Conservation (phyloP, 208 protist genomes). For the Polymyxa betae region DNA sequence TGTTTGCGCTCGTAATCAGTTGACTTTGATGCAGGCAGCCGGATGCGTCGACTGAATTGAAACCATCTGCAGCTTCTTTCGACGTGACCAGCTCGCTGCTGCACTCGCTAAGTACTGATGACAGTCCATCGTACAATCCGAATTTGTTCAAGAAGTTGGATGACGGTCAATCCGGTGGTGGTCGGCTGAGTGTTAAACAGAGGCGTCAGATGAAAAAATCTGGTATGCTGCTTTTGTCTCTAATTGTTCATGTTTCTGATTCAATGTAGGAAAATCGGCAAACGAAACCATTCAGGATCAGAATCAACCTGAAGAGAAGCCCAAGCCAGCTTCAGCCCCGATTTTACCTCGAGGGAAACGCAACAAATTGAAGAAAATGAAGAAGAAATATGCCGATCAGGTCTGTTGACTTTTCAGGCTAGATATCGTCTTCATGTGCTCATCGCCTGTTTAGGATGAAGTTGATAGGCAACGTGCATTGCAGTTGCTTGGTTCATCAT, state of each 20-base stretch:
- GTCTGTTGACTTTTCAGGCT: not conserved
- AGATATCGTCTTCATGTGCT: not conserved
- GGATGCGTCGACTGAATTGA: no score
- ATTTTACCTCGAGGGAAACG: conserved; percentile 37
- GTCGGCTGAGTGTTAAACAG: not conserved
- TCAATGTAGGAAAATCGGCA: no score
- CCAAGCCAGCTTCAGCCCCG: not conserved
- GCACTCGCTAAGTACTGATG: no score
- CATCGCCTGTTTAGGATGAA: not conserved
- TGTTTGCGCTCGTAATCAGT: no score
- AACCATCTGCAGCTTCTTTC: no score
- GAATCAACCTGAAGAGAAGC: not conserved
- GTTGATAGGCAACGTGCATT: not conserved
- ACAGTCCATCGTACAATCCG: no score
- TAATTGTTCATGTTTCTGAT: not conserved
- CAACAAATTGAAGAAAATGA: not conserved
- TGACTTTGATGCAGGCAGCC: no score
- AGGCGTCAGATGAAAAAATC: not conserved
- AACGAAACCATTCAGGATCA: not conserved
- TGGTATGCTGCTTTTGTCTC: not conserved
- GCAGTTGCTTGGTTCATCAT: not conserved
- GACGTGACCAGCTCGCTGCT: not conserved
- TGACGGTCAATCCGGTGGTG: no score
- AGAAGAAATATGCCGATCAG: conserved; percentile 44
- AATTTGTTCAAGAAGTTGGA: no score